phyloP scores from a whole-genome alignment of 306 rosid species.

The Lathyrus oleraceus region DNA sequence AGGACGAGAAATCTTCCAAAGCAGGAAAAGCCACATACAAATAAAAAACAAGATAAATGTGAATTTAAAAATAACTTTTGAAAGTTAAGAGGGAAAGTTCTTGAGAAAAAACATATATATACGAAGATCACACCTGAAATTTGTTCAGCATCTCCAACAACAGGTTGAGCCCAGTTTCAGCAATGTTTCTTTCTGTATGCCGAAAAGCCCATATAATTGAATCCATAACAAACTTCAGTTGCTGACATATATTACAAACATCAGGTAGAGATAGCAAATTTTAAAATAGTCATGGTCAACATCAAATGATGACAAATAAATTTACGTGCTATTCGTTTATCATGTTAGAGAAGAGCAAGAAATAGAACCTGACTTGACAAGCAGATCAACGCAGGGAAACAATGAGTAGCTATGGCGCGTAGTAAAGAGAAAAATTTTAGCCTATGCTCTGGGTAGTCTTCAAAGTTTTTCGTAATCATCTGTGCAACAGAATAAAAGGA shows the following conservation, averaged over 20 bases:
- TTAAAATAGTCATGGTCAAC: background rate
- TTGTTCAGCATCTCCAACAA: conserved; percentile 81
- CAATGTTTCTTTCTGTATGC: conserved; percentile 96
- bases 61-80: background rate
- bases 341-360: conserved; percentile 4
- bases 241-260: conserved; percentile 53
- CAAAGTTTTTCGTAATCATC: conserved; percentile 95
- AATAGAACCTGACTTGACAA: conserved; percentile 81
- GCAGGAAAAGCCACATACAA: conserved; percentile 1
- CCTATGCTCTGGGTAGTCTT: conserved; percentile 98
- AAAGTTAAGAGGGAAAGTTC: background rate
- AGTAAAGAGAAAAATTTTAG: conserved; percentile 94
- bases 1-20: background rate
- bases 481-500: conserved; percentile 34
- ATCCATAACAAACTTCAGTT: conserved; percentile 96
- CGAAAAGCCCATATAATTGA: conserved; percentile 97
- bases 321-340: background rate
- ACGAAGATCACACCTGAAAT: conserved; percentile 63
- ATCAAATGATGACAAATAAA: conserved; percentile 14
- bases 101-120: background rate
- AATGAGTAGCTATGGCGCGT: conserved; percentile 85
- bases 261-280: conserved; percentile 23
- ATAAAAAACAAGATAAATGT: background rate
- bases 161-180: conserved; percentile 87
- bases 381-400: conserved; percentile 84